Evolutionary conservation across 1,284 basidiomycete species (phyloP).

Genomic region (Trametes hirsuta): DNA sequence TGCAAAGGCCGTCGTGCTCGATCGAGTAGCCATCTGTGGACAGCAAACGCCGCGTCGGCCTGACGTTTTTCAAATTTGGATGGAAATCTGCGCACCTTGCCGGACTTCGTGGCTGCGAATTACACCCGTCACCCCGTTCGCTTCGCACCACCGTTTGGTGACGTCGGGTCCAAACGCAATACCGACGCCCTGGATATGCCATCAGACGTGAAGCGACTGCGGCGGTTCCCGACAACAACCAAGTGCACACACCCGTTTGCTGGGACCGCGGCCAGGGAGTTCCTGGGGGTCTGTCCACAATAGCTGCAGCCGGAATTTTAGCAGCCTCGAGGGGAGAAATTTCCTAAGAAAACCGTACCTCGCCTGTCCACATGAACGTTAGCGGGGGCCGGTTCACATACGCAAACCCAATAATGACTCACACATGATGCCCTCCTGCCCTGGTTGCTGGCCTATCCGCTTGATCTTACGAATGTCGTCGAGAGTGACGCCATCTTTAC

Average conservation of each 20-base stretch:
- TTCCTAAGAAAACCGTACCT: slow-evolving; percentile 45
- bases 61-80: not conserved
- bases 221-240: not conserved
- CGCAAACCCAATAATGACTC: slow-evolving; percentile 35
- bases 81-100: slow-evolving; percentile 61
- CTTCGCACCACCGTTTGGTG: slow-evolving; percentile 85
- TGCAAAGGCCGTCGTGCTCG: slow-evolving; percentile 89
- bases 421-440: slow-evolving; percentile 96
- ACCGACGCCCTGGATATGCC: slow-evolving; percentile 77
- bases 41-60: not conserved
- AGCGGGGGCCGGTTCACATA: not conserved
- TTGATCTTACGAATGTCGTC: slow-evolving; percentile 91
- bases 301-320: slow-evolving; percentile 41
- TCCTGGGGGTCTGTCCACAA: slow-evolving; percentile 98
- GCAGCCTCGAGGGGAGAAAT: not conserved
- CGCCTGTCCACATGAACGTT: slow-evolving; percentile 42
- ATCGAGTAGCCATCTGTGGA: slow-evolving; percentile 80
- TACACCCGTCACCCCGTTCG: slow-evolving; percentile 87
- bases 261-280: slow-evolving; percentile 89
- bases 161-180: slow-evolving; percentile 96
- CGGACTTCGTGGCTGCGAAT: slow-evolving; percentile 98
- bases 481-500: slow-evolving; percentile 90
- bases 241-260: slow-evolving; percentile 75
- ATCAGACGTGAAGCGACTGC: not conserved
- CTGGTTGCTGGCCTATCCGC: slow-evolving; percentile 89